Evolutionary conservation across 345 rosid species (phyloP).

Genomic region (Eucalyptus microcorys): DNA sequence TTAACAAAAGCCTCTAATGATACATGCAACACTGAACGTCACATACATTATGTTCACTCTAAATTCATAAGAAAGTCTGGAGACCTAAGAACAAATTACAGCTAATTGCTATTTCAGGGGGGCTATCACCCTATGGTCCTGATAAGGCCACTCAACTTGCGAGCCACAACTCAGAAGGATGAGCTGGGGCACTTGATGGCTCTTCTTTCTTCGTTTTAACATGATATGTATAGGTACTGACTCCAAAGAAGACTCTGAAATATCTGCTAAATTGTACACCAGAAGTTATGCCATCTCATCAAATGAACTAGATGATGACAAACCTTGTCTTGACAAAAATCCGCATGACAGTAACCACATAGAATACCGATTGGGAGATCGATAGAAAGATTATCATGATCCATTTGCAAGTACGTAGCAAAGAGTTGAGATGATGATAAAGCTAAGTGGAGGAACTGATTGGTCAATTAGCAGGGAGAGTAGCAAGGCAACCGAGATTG

Average conservation of each 20-base stretch:
- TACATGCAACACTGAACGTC: neutral
- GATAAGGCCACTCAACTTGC: neutral
- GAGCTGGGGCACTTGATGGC: neutral
- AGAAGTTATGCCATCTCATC: neutral
- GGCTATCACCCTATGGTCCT: neutral
- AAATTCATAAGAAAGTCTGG: neutral
- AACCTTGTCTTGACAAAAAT: slow-evolving; percentile 61
- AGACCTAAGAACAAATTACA: neutral
- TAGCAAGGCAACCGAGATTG: slow-evolving; percentile 42
- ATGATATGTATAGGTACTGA: neutral
- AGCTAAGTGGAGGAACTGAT: slow-evolving; percentile 66
- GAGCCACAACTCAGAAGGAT: neutral
- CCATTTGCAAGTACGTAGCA: slow-evolving; percentile 82
- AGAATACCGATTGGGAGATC: slow-evolving; percentile 58
- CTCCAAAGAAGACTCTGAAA: neutral
- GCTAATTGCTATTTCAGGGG: neutral
- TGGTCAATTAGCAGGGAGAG: slow-evolving; percentile 50
- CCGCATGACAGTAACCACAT: slow-evolving; percentile 47
- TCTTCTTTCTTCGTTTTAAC: neutral
- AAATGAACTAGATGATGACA: neutral
- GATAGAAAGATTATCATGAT: slow-evolving; percentile 35
- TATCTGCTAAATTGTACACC: no score
- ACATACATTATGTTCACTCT: neutral
- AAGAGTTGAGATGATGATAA: slow-evolving; percentile 42
- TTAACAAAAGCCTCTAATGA: neutral